Evolutionary conservation across 192 early-diverging fungal species (phyloP), one percentile per base, ranked within the genome.

Genomic region (Mortierella antarctica): DNA sequence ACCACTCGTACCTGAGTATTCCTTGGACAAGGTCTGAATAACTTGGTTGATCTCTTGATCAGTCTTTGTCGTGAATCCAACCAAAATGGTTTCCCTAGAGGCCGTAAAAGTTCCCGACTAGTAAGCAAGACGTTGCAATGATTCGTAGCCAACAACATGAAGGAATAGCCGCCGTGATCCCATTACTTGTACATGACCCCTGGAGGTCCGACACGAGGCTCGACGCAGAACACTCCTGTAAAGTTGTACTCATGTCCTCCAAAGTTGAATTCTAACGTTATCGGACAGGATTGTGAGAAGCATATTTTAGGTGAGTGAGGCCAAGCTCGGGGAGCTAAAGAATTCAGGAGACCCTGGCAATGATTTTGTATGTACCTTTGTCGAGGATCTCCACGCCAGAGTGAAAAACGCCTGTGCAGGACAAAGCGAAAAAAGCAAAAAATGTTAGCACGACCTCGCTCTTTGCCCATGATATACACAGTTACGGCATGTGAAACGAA

Each of bases 161-260:
- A 58, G 41, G 41, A 58, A 55, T 1, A 6, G 54, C n/a, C 50
- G 52, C 11, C n/a, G 39, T 7, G 48, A 56, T 15, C 7, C 13
- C 15, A 0, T 70, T 73, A 84, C 83, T 85, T 85, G 71, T 71
- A 82, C 48, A 76, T 61, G 21, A 85, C 79, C n/a, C 75, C 80
- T 13, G 78, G 78, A 40, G 79, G 79, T 23, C 83, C 83, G 6
- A 72, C 65, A 45, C 67, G 67, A 39, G 83, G 83, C 47, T 73
- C 67, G 23, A 77, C 80, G 11, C 67, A 65, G 78, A 85, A 85
- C 17, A 85, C 83, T 13, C 83, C 83, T 12, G 83, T 82, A 47
- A 64, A 70, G 65, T 82, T 81, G 52, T 77, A 82, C 42, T 82
- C 83, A 62, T 85, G 83, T 39, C 83, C 83, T 49, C 83, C 83